Evolutionary conservation across 1,139 yeast genomes (phyloP), one percentile per base, ranked within the genome.

Genomic region (Yamadazyma spencermartinsiae): DNA sequence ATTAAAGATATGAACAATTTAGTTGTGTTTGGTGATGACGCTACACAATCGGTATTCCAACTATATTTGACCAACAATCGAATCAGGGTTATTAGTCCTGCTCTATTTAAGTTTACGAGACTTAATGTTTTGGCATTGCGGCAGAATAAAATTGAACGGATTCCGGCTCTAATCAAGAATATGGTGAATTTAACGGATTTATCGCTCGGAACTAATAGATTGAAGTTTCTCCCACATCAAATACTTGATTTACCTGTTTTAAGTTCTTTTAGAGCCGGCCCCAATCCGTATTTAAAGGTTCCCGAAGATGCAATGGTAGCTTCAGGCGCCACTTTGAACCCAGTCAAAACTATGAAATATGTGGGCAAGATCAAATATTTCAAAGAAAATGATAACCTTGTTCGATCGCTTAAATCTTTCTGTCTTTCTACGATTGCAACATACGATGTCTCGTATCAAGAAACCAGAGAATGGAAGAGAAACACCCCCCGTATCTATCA

Each of bases 381-480:
- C 15, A 44, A 47, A 21, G 24, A 39, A 14, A 23, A 42, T 19
- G 42, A 33, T 6, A 51, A 41, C 27, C 38, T 45, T 11, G 49
- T 65, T 1, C 63, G 68, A 2, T 57, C 74, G 0, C 53, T 72
- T 32, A 67, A 60, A 42, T 50, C 63, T 1, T 38, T 62, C 4
- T 68, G 74, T 42, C 58, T 71, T 29, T 54, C 67, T 30, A 49
- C 51, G 8, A 56, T 72, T 17, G 76, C 75, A 0, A 54, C 51
- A 13, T 68, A 71, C 43, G 76, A 72, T 43, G 72, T 69, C 2
- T 58, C 74, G 2, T 71, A 70, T 46, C 68, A 64, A 37, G 77
- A 72, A 42, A 71, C 76, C 0, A 65, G 58, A 40, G 49, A 48
- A 25, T 72, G 77, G 77, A 71, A 69, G 41, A 54, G 52, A 32